Evolutionary conservation across 805 yeast genomes (phyloP).

Genomic region (Vanderwaltozyma polyspora): DNA sequence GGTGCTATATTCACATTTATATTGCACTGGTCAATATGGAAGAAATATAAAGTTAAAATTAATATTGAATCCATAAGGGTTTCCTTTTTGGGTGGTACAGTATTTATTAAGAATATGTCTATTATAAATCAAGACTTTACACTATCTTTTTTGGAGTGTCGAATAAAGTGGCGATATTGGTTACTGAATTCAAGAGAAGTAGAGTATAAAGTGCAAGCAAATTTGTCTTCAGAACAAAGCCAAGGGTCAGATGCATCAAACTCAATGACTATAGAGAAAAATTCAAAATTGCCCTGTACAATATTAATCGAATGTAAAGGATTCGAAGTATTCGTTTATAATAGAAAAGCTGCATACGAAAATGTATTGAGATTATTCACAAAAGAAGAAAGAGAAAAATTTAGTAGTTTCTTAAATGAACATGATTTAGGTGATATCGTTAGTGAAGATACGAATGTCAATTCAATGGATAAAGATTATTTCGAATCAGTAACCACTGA

Average conservation of each 20-base stretch:
- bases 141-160: slow-evolving; percentile 56
- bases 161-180: slow-evolving; percentile 91
- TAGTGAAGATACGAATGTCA: slow-evolving; percentile 9
- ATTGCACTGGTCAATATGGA: slow-evolving; percentile 53
- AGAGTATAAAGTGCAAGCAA: slow-evolving; percentile 5
- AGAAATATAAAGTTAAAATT: slow-evolving; percentile 42
- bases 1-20: slow-evolving; percentile 48
- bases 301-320: slow-evolving; percentile 58
- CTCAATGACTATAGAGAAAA: neutral
- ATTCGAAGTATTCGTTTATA: slow-evolving; percentile 71
- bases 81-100: slow-evolving; percentile 72
- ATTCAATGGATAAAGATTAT: slow-evolving; percentile 5
- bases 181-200: slow-evolving; percentile 33
- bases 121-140: slow-evolving; percentile 67
- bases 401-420: slow-evolving; percentile 13
- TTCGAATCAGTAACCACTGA: neutral
- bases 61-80: slow-evolving; percentile 64
- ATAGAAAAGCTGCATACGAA: slow-evolving; percentile 70
- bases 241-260: neutral
- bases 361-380: slow-evolving; percentile 34
- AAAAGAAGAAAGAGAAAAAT: slow-evolving; percentile 13
- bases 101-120: slow-evolving; percentile 65
- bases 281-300: slow-evolving; percentile 38
- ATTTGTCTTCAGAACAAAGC: neutral
- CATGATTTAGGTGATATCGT: slow-evolving; percentile 2